These are phyloP conservation scores for Tylopilus sp. DNA, from an alignment of 768 basidiomycete species.

Conservation along the genomic window DNA sequence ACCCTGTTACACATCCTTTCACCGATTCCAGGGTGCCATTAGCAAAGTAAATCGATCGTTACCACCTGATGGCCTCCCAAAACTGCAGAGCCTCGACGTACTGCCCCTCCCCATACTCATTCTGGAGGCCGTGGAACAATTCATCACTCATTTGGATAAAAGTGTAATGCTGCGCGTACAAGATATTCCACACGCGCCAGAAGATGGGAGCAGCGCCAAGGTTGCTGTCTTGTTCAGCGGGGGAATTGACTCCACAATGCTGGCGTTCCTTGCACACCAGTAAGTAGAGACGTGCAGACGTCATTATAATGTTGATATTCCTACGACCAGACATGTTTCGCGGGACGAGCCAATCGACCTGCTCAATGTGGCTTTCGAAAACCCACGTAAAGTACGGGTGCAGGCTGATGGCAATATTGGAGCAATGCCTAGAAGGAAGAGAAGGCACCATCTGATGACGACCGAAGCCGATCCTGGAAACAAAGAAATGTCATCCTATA, in stretches of 20 bases:
- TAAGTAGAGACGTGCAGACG: slow-evolving; percentile 29
- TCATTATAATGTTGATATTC: neutral
- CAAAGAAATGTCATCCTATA: slow-evolving; percentile 42
- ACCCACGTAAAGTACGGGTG: slow-evolving; percentile 71
- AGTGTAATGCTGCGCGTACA: slow-evolving; percentile 69
- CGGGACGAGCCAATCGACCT: slow-evolving; percentile 82
- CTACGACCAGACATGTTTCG: slow-evolving; percentile 58
- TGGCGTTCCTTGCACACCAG: slow-evolving; percentile 80
- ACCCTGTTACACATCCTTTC: neutral
- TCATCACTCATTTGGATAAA: slow-evolving; percentile 53
- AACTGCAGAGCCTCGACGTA: slow-evolving; percentile 17
- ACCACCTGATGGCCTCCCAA: slow-evolving; percentile 42
- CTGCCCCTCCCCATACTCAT: slow-evolving; percentile 32
- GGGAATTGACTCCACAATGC: slow-evolving; percentile 87
- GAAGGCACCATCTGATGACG: slow-evolving; percentile 27
- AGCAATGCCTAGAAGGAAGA: slow-evolving; percentile 43
- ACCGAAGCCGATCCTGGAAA: neutral
- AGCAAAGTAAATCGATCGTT: slow-evolving; percentile 44
- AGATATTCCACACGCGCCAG: slow-evolving; percentile 57
- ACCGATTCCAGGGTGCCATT: slow-evolving; percentile 39
- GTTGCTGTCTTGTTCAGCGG: slow-evolving; percentile 92
- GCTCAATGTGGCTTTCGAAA: slow-evolving; percentile 93
- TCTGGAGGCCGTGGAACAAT: slow-evolving; percentile 40
- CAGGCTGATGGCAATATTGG: slow-evolving; percentile 45
- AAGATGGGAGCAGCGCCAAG: slow-evolving; percentile 41